Percentiles rank a stretch among this genome's conserved stretches.
Evolutionary conservation across 2,329 filamentous ascomycete species (phyloP).

Genomic region (Curvularia sp.): DNA sequence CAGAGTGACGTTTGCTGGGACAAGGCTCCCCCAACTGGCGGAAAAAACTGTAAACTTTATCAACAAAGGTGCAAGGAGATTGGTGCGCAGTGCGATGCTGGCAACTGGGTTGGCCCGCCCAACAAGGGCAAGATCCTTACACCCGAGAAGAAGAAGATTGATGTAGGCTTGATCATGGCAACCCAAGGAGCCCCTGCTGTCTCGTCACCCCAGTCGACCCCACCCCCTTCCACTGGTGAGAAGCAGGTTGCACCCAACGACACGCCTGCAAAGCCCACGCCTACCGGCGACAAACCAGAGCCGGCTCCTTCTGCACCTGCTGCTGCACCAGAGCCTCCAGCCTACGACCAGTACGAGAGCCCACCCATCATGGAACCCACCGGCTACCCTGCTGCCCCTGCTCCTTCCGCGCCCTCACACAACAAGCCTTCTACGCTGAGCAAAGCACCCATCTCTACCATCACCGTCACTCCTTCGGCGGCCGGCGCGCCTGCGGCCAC

Average conservation of each 20-base stretch:
- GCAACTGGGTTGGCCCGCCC: conserved; percentile 54
- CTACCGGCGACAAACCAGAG: conserved; percentile 2
- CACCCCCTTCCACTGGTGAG: conserved; percentile 2
- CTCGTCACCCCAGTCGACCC: conserved; percentile 25
- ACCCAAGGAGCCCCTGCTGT: conserved; percentile 22
- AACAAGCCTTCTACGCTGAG: conserved; percentile 3
- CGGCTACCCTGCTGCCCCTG: conserved; percentile 1
- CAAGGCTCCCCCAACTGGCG: conserved; percentile 65
- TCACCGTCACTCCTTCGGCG: conserved; percentile 26
- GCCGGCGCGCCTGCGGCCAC: conserved; percentile 32
- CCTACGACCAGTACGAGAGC: conserved; percentile 19
- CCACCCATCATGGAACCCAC: conserved; percentile 11
- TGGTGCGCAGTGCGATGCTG: conserved; percentile 51
- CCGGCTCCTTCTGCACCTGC: conserved; percentile 4
- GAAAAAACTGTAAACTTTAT: conserved; percentile 67
- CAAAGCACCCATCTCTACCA: conserved; percentile 18
- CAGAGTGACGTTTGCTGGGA: conserved; percentile 68
- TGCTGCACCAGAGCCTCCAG: conserved; percentile 19
- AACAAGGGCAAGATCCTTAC: conserved; percentile 53
- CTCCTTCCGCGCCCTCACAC: conserved; percentile 2
- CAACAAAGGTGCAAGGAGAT: conserved; percentile 65
- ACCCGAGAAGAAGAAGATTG: conserved; percentile 37
- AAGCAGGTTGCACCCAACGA: conserved; percentile 12
- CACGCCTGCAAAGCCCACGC: background rate
- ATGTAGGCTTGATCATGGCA: conserved; percentile 40